These are phyloP conservation scores for Trichoderma erinaceum DNA, from an alignment of 495 filamentous ascomycete genomes.

Conservation along the genomic window DNA sequence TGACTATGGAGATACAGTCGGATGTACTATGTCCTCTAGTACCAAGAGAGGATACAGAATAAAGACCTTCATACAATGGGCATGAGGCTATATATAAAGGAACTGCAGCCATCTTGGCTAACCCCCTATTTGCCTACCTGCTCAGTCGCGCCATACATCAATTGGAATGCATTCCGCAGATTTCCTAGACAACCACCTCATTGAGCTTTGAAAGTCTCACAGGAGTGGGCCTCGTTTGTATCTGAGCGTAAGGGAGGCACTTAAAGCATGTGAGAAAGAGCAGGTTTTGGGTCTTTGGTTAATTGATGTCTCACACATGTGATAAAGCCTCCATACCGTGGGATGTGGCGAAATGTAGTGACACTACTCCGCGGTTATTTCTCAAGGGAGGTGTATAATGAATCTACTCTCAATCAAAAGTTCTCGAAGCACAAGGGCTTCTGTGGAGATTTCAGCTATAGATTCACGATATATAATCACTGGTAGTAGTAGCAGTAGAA, in stretches of 20 bases:
- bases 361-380: background rate
- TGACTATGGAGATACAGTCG: too few relatives aligned
- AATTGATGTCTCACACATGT: conserved; percentile 12
- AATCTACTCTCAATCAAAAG: background rate
- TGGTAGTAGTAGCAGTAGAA: too few relatives aligned
- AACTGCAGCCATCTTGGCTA: background rate
- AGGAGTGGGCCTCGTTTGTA: background rate
- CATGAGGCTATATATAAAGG: background rate
- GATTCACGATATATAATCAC: too few relatives aligned
- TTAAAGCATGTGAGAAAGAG: background rate
- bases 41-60: background rate
- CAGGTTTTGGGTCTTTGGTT: background rate
- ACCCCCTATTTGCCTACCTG: background rate
- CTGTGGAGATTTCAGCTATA: too few relatives aligned
- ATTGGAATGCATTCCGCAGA: background rate
- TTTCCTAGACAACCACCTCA: conserved; percentile 2
- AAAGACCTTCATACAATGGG: background rate
- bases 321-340: background rate
- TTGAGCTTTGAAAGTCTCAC: conserved; percentile 7
- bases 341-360: background rate
- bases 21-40: too few relatives aligned
- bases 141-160: background rate
- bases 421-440: too few relatives aligned
- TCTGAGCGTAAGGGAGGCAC: background rate
- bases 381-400: background rate